These are phyloP conservation scores for Balansia obtecta DNA, from an alignment of 2,329 filamentous ascomycete species.

Conservation along the genomic window DNA sequence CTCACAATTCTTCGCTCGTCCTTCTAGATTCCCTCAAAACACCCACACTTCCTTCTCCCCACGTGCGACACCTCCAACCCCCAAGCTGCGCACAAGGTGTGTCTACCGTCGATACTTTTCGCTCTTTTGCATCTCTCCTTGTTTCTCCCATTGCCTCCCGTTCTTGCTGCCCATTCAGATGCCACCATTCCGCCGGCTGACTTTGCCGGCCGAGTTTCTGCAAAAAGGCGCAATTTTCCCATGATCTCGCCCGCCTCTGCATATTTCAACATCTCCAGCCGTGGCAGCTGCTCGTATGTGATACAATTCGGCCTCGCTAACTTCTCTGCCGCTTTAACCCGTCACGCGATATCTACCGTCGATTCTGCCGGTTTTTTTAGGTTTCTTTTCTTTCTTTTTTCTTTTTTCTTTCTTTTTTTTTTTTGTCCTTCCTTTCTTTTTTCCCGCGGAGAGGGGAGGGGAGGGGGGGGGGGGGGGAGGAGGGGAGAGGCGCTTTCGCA, in stretches of 20 bases:
- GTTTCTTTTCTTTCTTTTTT: background rate
- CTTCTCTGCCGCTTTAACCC: background rate
- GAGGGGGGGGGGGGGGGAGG: no score
- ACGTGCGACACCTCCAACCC: slow-evolving; percentile 2
- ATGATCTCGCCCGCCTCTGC: background rate
- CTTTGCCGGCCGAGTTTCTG: background rate
- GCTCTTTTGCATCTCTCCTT: slow-evolving; percentile 1
- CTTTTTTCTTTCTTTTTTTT: background rate
- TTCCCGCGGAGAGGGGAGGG: background rate
- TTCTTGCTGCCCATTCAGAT: slow-evolving; percentile 3
- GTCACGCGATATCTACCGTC: background rate
- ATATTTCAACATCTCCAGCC: background rate
- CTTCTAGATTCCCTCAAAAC: background rate
- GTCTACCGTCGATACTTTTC: slow-evolving; percentile 2
- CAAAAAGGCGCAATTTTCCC: slow-evolving; percentile 2
- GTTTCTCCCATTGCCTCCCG: background rate
- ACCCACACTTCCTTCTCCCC: slow-evolving; percentile 5
- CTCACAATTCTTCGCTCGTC: background rate
- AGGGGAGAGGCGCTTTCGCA: background rate
- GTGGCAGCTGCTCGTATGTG: background rate
- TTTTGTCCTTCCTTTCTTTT: background rate
- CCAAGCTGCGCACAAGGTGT: background rate
- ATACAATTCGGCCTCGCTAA: background rate
- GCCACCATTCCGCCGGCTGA: background rate
- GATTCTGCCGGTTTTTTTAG: background rate